Evolutionary conservation across 1,284 basidiomycete genomes (phyloP).

Genomic region (Fomitopsis pinicola): DNA sequence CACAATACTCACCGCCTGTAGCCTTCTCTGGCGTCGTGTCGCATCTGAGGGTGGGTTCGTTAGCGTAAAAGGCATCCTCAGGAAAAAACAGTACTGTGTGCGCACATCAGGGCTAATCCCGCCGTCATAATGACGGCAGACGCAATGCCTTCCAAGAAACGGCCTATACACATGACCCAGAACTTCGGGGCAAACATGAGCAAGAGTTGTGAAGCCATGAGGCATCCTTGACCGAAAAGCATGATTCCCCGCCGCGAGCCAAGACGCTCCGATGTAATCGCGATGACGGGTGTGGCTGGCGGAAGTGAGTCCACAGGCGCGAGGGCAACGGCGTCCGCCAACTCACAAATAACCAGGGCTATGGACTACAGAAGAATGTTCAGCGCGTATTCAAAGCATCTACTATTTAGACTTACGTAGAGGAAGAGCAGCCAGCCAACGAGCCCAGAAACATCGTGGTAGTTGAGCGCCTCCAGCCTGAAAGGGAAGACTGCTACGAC

Average conservation of each 20-base stretch:
- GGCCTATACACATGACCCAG: slow-evolving; percentile 60
- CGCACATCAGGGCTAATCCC: slow-evolving; percentile 56
- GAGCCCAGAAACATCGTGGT: slow-evolving; percentile 42
- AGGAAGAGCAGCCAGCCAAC: slow-evolving; percentile 61
- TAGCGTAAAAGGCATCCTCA: too few relatives aligned
- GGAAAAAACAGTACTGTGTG: too few relatives aligned
- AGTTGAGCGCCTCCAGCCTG: slow-evolving; percentile 48
- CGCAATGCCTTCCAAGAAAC: slow-evolving; percentile 64
- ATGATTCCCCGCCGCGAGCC: slow-evolving; percentile 51
- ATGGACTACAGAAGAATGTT: slow-evolving; percentile 14
- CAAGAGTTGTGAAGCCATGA: slow-evolving; percentile 54
- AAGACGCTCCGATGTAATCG: slow-evolving; percentile 56
- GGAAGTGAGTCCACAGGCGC: neutral
- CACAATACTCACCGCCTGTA: slow-evolving; percentile 40
- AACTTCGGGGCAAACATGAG: slow-evolving; percentile 69
- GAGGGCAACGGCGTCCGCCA: neutral
- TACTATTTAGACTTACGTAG: slow-evolving; percentile 33
- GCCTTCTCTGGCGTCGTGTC: slow-evolving; percentile 54
- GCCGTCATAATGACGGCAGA: slow-evolving; percentile 70
- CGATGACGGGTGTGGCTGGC: slow-evolving; percentile 60
- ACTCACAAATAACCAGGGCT: slow-evolving; percentile 17
- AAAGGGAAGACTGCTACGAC: slow-evolving; percentile 72
- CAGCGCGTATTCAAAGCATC: neutral
- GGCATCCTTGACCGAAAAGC: slow-evolving; percentile 46
- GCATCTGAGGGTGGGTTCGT: slow-evolving; percentile 38